Percentiles rank a stretch among this genome's conserved stretches.
Evolutionary conservation across 2,329 filamentous ascomycete species (phyloP).

Genomic region (Exophiala sp.): DNA sequence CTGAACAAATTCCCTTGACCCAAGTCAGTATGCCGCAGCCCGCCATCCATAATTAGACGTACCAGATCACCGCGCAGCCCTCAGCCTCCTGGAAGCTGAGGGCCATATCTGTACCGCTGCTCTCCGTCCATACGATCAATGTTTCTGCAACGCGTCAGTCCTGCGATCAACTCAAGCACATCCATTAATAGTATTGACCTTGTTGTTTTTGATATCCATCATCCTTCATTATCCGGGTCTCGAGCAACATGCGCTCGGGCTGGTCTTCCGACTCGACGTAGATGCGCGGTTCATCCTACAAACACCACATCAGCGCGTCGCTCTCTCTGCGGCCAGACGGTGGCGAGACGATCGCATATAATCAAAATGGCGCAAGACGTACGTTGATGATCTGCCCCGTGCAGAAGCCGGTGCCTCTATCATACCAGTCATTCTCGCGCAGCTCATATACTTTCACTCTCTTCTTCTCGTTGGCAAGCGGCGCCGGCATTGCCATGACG

Average conservation of each 20-base stretch:
- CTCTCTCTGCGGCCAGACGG: not conserved
- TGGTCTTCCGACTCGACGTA: slow-evolving; percentile 91
- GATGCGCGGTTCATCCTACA: slow-evolving; percentile 74
- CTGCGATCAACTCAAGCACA: slow-evolving; percentile 19
- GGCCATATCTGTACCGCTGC: slow-evolving; percentile 89
- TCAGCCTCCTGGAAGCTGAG: slow-evolving; percentile 97
- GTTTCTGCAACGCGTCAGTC: slow-evolving; percentile 59
- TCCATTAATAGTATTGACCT: slow-evolving; percentile 47
- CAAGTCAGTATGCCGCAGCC: slow-evolving; percentile 11
- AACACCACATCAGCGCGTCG: slow-evolving; percentile 9
- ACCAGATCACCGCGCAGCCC: slow-evolving; percentile 90
- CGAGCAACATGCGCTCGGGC: slow-evolving; percentile 72
- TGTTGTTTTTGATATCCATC: slow-evolving; percentile 98
- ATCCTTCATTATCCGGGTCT: slow-evolving; percentile 85
- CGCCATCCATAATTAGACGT: slow-evolving; percentile 32
- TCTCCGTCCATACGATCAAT: slow-evolving; percentile 95
- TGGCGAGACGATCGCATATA: not conserved
- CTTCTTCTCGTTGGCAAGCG: slow-evolving; percentile 47
- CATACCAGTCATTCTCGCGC: slow-evolving; percentile 98
- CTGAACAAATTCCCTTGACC: slow-evolving; percentile 77
- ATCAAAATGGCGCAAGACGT: slow-evolving; percentile 36
- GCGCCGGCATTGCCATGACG: slow-evolving; percentile 44
- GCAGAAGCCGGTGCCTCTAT: slow-evolving; percentile 93
- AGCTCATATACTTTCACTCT: slow-evolving; percentile 98
- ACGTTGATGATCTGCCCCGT: slow-evolving; percentile 69